Evolutionary conservation across 2,329 filamentous ascomycete species (phyloP).

Genomic region (Neofusicoccum cordaticola): DNA sequence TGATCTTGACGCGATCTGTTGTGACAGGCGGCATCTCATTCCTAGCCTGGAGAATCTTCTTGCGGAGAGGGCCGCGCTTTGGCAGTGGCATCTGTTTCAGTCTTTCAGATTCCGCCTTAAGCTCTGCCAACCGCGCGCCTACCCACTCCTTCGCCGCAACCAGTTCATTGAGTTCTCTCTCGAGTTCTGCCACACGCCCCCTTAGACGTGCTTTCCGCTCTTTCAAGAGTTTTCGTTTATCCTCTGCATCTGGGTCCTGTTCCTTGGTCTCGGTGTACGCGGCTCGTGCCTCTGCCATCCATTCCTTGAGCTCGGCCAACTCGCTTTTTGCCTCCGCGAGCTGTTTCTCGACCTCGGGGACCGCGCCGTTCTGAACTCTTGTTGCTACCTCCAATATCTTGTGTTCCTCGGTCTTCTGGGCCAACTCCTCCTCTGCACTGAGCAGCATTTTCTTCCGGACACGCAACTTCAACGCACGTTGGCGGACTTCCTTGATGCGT

Average conservation of each 20-base stretch:
- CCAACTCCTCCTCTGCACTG: not conserved
- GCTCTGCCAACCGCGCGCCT: too few species aligned
- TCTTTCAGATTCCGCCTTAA: too few species aligned
- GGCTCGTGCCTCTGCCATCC: not conserved
- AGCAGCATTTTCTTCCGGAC: not conserved
- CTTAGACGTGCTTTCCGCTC: not conserved
- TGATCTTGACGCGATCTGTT: conserved; percentile 27
- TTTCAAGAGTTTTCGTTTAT: not conserved
- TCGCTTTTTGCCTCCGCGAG: not conserved
- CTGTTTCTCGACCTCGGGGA: not conserved
- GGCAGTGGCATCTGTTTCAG: not conserved
- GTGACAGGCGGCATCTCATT: conserved; percentile 22
- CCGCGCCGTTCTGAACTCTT: not conserved
- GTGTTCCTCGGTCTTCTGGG: not conserved
- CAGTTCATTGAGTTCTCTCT: not conserved
- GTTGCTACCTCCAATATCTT: not conserved
- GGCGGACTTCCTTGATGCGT: not conserved
- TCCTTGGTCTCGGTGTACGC: too few species aligned
- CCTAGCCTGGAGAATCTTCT: not conserved
- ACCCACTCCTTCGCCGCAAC: not conserved
- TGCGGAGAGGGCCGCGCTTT: not conserved
- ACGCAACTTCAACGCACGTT: not conserved
- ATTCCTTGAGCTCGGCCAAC: not conserved
- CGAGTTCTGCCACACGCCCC: not conserved
- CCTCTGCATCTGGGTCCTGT: not conserved